Conservation (phyloP, 2,329 filamentous ascomycete genomes). For the Bisporella sp. region DNA sequence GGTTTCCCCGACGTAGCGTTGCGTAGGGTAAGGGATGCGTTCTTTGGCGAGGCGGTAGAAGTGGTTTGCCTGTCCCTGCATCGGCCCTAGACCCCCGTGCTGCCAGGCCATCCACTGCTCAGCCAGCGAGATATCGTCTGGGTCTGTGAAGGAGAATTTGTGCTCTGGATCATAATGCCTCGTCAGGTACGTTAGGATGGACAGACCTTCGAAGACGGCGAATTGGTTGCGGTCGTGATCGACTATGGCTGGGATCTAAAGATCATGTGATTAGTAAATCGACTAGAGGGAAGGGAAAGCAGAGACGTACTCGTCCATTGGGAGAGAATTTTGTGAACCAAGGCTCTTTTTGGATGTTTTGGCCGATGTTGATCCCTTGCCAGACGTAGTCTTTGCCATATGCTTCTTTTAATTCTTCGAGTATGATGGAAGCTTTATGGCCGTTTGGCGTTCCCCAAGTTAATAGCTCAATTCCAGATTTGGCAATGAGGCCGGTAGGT, state of each 20-base stretch:
- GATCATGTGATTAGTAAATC: neutral
- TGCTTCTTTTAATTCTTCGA: constrained; percentile 58
- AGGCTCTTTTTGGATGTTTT: constrained; percentile 68
- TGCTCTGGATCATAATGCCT: constrained; percentile 72
- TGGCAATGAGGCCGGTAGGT: neutral
- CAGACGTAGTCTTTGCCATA: constrained; percentile 64
- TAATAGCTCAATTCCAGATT: constrained; percentile 58
- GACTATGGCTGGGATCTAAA: constrained; percentile 80
- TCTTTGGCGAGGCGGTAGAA: constrained; percentile 75
- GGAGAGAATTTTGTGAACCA: constrained; percentile 85
- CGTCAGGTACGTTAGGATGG: constrained; percentile 74
- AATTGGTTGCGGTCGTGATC: constrained; percentile 53
- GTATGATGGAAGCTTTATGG: constrained; percentile 74
- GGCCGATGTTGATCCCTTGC: constrained; percentile 59
- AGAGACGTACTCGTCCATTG: neutral
- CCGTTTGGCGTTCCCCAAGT: constrained; percentile 79
- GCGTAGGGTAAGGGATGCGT: constrained; percentile 71
- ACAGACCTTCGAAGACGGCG: constrained; percentile 71
- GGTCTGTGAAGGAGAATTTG: constrained; percentile 74
- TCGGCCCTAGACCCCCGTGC: constrained; percentile 71
- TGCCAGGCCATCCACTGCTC: constrained; percentile 58
- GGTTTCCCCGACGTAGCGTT: constrained; percentile 63
- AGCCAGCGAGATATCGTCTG: constrained; percentile 63
- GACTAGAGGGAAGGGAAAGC: neutral
- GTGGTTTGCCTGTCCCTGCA: constrained; percentile 62